Evolutionary conservation across 2,329 filamentous ascomycete species (phyloP), one percentile per base, ranked within the genome.

Genomic region (Ascochyta fabae): DNA sequence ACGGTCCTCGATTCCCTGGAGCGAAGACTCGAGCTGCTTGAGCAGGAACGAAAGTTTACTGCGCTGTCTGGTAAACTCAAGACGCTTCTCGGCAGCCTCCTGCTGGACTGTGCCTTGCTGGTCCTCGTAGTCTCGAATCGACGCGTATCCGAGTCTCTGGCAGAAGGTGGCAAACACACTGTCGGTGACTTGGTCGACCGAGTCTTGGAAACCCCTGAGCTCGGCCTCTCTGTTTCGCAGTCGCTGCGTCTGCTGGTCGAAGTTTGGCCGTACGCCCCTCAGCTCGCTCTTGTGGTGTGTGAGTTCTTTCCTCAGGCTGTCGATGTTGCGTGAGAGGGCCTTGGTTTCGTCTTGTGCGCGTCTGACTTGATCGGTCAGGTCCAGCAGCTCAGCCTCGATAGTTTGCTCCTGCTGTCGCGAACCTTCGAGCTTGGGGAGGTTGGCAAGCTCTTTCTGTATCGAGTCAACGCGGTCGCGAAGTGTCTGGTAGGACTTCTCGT

Each of bases 31-130:
- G 66, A 88, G 85, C 58, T 86, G 88, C 58, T 78, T 81, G 45
- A 88, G 77, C 63, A 86, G 80, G 62, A 85, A 86, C 62, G 86
- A 80, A 42, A 89, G 80, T 48, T 80, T 82, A 57, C 82, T 86
- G 64, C 83, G 84, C 72, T 99, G 95, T 4, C 89, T 87, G 52
- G 89, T 90, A 67, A 96, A 98, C 63, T 93, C 88, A 48, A 90
- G 87, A 60, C 91, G 91, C 80, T 93, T 93, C 75, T 95, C 88
- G 0, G 88, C 88, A 40, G 91, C 90, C 73, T 98, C 92, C 73
- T 96, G 91, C 75, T 98, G 93, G 44, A 96, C 80, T 38, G 90
- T 92, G 44, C 95, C 94, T 77, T 98, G 95, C 64, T 96, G 93
- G 24, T 89, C 89, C 73, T 98, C 92, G 69, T 98, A 99, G 54